Evolutionary conservation across 495 filamentous ascomycete species (phyloP).

Genomic region (Aspergillus hancockii): DNA sequence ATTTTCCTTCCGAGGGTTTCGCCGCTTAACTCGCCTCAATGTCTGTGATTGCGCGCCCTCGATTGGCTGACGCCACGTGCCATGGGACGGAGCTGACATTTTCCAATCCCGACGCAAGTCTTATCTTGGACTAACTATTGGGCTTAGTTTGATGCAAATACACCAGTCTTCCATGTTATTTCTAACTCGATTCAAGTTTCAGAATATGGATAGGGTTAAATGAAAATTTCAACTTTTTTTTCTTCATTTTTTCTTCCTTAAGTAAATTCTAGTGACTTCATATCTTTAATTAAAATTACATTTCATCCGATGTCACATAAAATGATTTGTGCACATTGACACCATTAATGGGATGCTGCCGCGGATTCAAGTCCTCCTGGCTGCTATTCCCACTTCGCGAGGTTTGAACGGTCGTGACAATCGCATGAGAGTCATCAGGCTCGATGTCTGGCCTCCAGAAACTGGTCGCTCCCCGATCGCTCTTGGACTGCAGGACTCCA

Average conservation of each 20-base stretch:
- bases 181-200: too few species aligned
- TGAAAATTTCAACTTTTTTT: neutral
- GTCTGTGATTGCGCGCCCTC: conserved; percentile 10
- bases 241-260: neutral
- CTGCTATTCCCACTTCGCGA: conserved; percentile 35
- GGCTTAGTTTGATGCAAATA: too few species aligned
- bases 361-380: conserved; percentile 41
- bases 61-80: conserved; percentile 29
- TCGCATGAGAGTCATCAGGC: conserved; percentile 26
- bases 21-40: conserved; percentile 28
- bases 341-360: conserved; percentile 26
- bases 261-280: neutral
- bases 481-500: conserved; percentile 22
- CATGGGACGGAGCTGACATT: conserved; percentile 22
- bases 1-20: conserved; percentile 37
- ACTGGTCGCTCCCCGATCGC: conserved; percentile 21
- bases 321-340: conserved; percentile 47
- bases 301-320: conserved; percentile 32
- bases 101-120: conserved; percentile 13
- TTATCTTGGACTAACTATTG: too few species aligned
- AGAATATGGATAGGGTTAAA: too few species aligned
- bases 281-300: conserved; percentile 8
- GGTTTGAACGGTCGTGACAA: conserved; percentile 37
- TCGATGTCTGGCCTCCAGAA: conserved; percentile 39
- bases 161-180: too few species aligned